Percentiles rank a stretch among this genome's conserved stretches.
Evolutionary conservation across 768 basidiomycete species (phyloP).

Genomic region (Galerina marginata): DNA sequence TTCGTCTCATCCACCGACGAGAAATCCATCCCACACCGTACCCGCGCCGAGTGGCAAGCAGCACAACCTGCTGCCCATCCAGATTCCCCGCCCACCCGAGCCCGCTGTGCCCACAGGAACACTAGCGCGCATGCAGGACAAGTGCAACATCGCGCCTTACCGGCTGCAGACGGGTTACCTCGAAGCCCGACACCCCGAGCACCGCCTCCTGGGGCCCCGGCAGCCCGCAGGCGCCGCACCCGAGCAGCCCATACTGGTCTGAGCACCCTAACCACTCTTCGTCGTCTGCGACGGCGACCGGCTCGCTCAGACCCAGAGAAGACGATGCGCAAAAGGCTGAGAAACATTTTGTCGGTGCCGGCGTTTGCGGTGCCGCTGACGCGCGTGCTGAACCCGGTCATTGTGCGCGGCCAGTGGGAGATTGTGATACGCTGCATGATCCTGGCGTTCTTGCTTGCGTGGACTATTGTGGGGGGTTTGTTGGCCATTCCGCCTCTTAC

Average conservation of each 20-base stretch:
- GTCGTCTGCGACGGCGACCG: conserved; percentile 9
- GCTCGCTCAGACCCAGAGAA: conserved; percentile 11
- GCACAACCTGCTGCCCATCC: conserved; percentile 4
- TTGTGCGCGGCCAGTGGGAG: conserved; percentile 86
- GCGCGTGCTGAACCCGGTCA: conserved; percentile 67
- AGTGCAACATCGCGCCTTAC: conserved; percentile 48
- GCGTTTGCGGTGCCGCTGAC: conserved; percentile 77
- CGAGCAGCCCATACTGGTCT: conserved; percentile 28
- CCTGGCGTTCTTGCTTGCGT: conserved; percentile 51
- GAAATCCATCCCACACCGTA: neutral
- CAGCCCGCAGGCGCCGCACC: conserved; percentile 12
- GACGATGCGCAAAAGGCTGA: conserved; percentile 45
- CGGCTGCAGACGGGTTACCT: conserved; percentile 35
- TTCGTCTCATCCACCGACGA: neutral
- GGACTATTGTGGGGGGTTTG: conserved; percentile 44
- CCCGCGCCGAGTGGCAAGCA: conserved; percentile 13
- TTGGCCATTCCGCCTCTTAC: conserved; percentile 42
- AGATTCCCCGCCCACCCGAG: conserved; percentile 24
- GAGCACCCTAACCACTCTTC: conserved; percentile 8
- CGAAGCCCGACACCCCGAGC: conserved; percentile 5
- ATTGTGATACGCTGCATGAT: conserved; percentile 68
- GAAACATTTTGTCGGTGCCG: conserved; percentile 60
- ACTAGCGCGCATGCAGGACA: conserved; percentile 47
- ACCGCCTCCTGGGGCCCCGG: neutral
- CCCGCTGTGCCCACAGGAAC: conserved; percentile 27